phyloP scores from a whole-genome alignment of 2,329 filamentous ascomycete species.

The Trichoderma lentiforme region DNA sequence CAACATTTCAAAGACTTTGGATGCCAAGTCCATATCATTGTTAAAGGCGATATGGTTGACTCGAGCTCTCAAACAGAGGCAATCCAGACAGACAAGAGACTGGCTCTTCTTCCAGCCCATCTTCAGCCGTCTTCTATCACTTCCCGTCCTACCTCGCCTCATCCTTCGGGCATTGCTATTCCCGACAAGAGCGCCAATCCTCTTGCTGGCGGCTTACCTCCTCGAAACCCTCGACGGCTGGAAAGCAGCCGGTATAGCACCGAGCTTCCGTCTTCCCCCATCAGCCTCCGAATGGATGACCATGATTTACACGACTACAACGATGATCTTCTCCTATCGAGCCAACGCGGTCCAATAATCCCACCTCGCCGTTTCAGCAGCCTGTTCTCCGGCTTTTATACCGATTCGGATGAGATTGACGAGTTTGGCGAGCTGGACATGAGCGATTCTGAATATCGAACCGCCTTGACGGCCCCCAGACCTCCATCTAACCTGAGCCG shows the following conservation, averaged over 20 bases:
- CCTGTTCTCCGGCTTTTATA: conserved; percentile 82
- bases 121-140: conserved; percentile 74
- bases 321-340: conserved; percentile 70
- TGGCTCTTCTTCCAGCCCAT: conserved; percentile 71
- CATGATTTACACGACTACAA: conserved; percentile 58
- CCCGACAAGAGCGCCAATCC: conserved; percentile 48
- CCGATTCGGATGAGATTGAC: conserved; percentile 61
- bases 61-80: conserved; percentile 78
- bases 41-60: conserved; percentile 26
- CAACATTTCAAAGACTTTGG: conserved; percentile 79
- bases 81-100: conserved; percentile 76
- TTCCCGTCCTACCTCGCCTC: conserved; percentile 57
- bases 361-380: conserved; percentile 75
- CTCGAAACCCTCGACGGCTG: conserved; percentile 58
- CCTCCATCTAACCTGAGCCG: conserved; percentile 42
- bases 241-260: conserved; percentile 43
- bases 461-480: conserved; percentile 61
- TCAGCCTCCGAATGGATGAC: conserved; percentile 37
- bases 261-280: conserved; percentile 52
- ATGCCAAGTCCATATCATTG: conserved; percentile 64
- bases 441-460: conserved; percentile 66
- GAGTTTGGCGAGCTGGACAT: conserved; percentile 59
- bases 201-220: conserved; percentile 52
- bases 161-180: conserved; percentile 30
- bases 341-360: conserved; percentile 57